A percentile compares a stretch with the other conserved stretches of the same genome.
These are phyloP conservation scores for Peronospora belbahrii DNA, from an alignment of 352 stramenopile genomes.

Conservation along the genomic window DNA sequence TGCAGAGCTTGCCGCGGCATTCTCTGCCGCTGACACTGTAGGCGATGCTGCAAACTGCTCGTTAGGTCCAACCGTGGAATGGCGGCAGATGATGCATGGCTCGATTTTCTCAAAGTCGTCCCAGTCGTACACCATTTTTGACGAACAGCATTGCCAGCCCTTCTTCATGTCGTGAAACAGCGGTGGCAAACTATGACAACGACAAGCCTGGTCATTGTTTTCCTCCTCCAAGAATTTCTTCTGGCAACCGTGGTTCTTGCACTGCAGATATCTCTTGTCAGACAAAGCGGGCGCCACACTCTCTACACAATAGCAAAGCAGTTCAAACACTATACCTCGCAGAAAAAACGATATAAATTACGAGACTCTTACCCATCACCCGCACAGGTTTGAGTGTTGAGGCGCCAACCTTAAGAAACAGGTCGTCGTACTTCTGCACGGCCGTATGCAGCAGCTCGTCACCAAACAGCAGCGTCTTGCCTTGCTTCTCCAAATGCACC, in stretches of 20 bases:
- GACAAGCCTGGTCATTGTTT: constrained; percentile 70
- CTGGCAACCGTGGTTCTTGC: constrained; percentile 83
- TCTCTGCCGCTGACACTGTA: constrained; percentile 63
- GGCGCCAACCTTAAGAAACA: constrained; percentile 63
- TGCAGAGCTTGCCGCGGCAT: constrained; percentile 22
- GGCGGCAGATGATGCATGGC: constrained; percentile 56
- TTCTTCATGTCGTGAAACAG: constrained; percentile 90
- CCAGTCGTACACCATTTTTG: constrained; percentile 92
- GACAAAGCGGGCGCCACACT: constrained; percentile 2
- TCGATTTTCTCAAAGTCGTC: constrained; percentile 91
- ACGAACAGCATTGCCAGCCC: constrained; percentile 85
- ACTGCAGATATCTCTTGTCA: constrained; percentile 54
- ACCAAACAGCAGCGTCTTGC: constrained; percentile 39
- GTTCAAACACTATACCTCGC: not conserved
- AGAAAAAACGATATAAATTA: too few relatives aligned
- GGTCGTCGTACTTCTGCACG: constrained; percentile 81
- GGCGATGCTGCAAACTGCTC: constrained; percentile 74
- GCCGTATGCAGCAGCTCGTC: constrained; percentile 74
- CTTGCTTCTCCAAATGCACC: constrained; percentile 72
- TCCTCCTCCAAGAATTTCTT: constrained; percentile 74
- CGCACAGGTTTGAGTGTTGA: constrained; percentile 52
- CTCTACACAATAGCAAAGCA: constrained; percentile 9
- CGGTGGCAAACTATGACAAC: constrained; percentile 69
- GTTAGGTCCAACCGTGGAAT: constrained; percentile 61
- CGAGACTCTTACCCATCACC: constrained; percentile 22